Percentiles rank a stretch among this genome's conserved stretches.
phyloP scores from a whole-genome alignment of 2,329 filamentous ascomycete species.

The Laburnicola sp. region DNA sequence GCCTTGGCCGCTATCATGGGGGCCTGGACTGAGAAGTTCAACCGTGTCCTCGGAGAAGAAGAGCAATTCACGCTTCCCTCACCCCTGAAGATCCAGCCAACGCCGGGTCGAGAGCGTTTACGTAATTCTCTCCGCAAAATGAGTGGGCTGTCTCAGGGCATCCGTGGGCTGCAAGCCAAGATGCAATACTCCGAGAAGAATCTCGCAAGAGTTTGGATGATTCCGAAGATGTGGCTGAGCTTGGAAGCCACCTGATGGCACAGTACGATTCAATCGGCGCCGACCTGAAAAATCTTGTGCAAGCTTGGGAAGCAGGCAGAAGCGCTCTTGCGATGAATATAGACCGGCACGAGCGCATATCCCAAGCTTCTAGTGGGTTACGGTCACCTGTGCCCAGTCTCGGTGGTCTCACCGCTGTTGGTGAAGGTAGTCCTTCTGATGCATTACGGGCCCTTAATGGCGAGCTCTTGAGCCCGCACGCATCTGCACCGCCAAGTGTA shows the following conservation, averaged over 20 bases:
- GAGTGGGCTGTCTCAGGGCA: constrained; percentile 83
- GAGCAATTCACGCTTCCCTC: constrained; percentile 62
- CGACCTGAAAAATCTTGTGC: constrained; percentile 68
- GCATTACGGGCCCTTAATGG: constrained; percentile 80
- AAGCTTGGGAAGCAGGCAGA: constrained; percentile 66
- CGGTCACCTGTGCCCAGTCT: constrained; percentile 58
- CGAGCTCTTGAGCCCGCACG: constrained; percentile 57
- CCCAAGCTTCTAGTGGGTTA: constrained; percentile 55
- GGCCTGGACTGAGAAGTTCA: constrained; percentile 66
- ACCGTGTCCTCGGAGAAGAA: constrained; percentile 73
- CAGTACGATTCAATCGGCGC: constrained; percentile 95
- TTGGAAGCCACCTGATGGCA: constrained; percentile 75
- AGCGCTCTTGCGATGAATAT: constrained; percentile 80
- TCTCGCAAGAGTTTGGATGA: constrained; percentile 78
- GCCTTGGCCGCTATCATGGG: constrained; percentile 64
- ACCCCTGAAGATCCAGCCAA: constrained; percentile 62
- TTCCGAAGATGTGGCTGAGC: constrained; percentile 67
- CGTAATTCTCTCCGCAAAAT: constrained; percentile 86
- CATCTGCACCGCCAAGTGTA: constrained; percentile 45
- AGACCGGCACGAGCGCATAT: constrained; percentile 72
- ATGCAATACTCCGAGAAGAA: constrained; percentile 90
- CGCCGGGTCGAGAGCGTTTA: constrained; percentile 79
- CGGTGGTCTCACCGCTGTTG: constrained; percentile 63
- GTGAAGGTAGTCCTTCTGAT: constrained; percentile 61
- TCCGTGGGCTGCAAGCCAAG: constrained; percentile 90